Base-by-base conservation (phyloP, 1,284 basidiomycete species). In the Rhodotorula sp. region DNA sequence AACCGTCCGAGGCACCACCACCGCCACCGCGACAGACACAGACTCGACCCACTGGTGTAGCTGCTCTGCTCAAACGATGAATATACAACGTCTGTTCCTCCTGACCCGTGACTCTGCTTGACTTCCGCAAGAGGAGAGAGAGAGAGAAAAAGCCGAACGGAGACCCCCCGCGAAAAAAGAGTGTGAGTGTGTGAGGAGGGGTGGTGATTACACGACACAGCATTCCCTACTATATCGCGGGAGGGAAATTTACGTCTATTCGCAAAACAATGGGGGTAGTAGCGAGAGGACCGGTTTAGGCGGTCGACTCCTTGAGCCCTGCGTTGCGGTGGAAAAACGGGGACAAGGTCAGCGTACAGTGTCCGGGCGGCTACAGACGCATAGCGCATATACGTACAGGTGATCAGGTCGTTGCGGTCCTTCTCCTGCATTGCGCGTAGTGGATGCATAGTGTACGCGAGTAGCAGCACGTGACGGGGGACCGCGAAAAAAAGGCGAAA, bases 321-420 rank as follows among this genome's bases (percentile, higher is more conserved):
- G 60, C 29, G 51, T 22, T 33, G 15, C 20, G 30, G 4, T 14
- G 26, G 14, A 57, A 37, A n/a, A 8, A 46, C 3, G 22, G 24
- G 48, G 6, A 15, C 12, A 42, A 17, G 17, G 15, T 33, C 22
- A 37, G 14, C 33, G 30, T 6, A 20, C 6, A 24, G 15, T 8
- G n/a, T 14, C 22, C 15, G 18, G 6, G 24, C 12, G 17, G 45
- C 8, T 20, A 44, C 4, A 26, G 10, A 18, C 15, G 15, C 14
- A 49, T 29, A 7, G 45, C 4, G 58, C 6, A 26, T 22, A 29
- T 2, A 62, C 49, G 37, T 61, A 18, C 30, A 61, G 20, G 48
- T 61, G 45, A 64, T 57, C n/a, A 95, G 88, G 84, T 95, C 91
- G 82, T 88, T 90, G 83, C 93, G 88, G 83, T 96, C 94, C 54